A percentile compares a stretch with the other conserved stretches of the same genome.
These are phyloP conservation scores for Raffaelea deltoideospora DNA, from an alignment of 2,329 filamentous ascomycete species.

Conservation along the genomic window DNA sequence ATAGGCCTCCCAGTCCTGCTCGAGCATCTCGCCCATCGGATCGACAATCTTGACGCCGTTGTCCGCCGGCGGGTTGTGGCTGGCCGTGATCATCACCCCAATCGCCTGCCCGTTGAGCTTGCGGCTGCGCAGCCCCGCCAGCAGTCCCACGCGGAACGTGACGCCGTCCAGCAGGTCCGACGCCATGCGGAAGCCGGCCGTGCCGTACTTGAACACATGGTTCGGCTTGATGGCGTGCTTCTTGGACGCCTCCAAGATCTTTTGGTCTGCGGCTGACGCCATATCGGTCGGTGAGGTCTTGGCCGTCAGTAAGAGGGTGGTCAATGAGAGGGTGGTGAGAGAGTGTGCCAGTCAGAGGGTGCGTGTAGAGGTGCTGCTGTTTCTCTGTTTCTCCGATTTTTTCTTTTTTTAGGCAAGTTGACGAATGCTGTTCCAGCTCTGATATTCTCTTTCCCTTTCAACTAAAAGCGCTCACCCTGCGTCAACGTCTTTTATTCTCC, in stretches of 20 bases:
- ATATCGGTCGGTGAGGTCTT: too few relatives aligned
- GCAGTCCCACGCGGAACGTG: conserved; percentile 79
- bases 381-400: too few relatives aligned
- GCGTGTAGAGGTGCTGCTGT: too few relatives aligned
- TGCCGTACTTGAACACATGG: conserved; percentile 48
- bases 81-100: conserved; percentile 91
- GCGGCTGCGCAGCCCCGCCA: conserved; percentile 76
- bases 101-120: conserved; percentile 84
- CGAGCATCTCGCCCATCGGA: conserved; percentile 94
- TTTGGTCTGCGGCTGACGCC: conserved; percentile 10
- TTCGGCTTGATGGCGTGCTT: conserved; percentile 42
- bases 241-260: conserved; percentile 44
- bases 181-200: conserved; percentile 54
- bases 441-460: too few relatives aligned
- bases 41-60: conserved; percentile 95
- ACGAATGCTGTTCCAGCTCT: too few relatives aligned
- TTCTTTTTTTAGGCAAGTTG: too few relatives aligned
- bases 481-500: too few relatives aligned
- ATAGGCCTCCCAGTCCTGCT: conserved; percentile 85
- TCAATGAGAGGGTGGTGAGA: too few relatives aligned
- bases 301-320: too few relatives aligned
- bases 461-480: too few relatives aligned
- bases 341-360: too few relatives aligned
- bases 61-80: conserved; percentile 78
- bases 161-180: conserved; percentile 78